A percentile compares a stretch with the other conserved stretches of the same genome.
These are phyloP conservation scores for Fusarium graminum DNA, from an alignment of 2,329 filamentous ascomycete genomes.

Conservation along the genomic window DNA sequence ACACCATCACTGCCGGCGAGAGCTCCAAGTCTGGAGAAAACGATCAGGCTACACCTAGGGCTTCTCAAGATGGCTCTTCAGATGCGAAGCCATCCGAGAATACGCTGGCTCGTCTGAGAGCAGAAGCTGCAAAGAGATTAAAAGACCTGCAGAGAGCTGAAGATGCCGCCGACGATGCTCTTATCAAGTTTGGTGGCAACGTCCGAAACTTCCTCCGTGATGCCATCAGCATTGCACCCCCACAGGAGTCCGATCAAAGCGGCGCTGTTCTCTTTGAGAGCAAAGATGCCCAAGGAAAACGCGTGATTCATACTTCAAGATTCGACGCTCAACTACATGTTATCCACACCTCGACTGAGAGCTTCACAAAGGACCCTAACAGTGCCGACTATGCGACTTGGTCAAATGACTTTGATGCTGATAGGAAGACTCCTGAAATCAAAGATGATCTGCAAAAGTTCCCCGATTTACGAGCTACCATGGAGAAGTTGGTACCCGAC, in stretches of 20 bases:
- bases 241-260: conserved; percentile 66
- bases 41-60: conserved; percentile 63
- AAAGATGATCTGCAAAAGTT: conserved; percentile 86
- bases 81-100: conserved; percentile 66
- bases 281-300: conserved; percentile 88
- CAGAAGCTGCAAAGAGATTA: conserved; percentile 83
- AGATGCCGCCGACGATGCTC: conserved; percentile 94
- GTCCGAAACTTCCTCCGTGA: conserved; percentile 91
- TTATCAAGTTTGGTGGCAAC: conserved; percentile 91
- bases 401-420: conserved; percentile 80
- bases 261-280: conserved; percentile 88
- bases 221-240: conserved; percentile 88
- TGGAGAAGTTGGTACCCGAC: conserved; percentile 97
- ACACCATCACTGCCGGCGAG: conserved; percentile 54
- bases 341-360: conserved; percentile 86
- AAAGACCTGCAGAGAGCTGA: conserved; percentile 93
- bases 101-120: conserved; percentile 80
- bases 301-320: conserved; percentile 93
- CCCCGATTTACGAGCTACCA: conserved; percentile 83
- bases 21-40: conserved; percentile 52
- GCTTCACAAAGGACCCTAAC: conserved; percentile 84
- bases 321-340: conserved; percentile 97
- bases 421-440: conserved; percentile 87
- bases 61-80: conserved; percentile 56
- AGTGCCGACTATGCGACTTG: conserved; percentile 81